phyloP scores from a whole-genome alignment of 2,329 filamentous ascomycete species.

The Colletotrichum truncatum region DNA sequence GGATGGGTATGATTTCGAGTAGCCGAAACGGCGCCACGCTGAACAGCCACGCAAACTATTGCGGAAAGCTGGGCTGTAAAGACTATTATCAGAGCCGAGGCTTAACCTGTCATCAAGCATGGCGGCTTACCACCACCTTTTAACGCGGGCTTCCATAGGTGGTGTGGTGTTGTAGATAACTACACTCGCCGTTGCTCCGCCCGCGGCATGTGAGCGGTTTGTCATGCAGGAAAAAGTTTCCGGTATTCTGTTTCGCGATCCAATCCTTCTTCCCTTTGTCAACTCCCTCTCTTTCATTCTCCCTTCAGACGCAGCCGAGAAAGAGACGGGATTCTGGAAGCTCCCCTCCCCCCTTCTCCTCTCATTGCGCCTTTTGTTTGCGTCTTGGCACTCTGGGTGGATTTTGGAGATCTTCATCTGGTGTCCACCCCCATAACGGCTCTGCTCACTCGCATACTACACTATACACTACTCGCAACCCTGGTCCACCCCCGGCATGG shows the following conservation, averaged over 20 bases:
- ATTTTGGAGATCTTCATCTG: slow-evolving; percentile 12
- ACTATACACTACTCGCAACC: too few relatives aligned
- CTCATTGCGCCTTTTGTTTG: slow-evolving; percentile 8
- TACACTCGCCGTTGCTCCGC: background rate
- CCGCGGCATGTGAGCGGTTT: background rate
- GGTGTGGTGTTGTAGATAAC: background rate
- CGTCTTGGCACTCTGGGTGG: slow-evolving; percentile 15
- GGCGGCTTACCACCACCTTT: background rate
- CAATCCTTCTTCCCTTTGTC: background rate
- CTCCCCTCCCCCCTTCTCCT: background rate
- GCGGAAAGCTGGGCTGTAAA: too few relatives aligned
- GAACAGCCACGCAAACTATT: too few relatives aligned
- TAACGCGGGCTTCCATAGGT: background rate
- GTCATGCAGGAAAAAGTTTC: background rate
- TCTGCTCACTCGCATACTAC: too few relatives aligned
- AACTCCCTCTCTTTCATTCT: background rate
- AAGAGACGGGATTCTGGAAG: background rate
- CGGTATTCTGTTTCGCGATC: background rate
- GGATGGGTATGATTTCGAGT: too few relatives aligned
- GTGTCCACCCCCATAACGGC: background rate
- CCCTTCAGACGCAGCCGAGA: background rate
- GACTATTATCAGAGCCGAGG: too few relatives aligned
- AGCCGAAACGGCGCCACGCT: too few relatives aligned
- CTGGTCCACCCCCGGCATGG: background rate
- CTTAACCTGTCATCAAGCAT: too few relatives aligned